Evolutionary conservation across 768 basidiomycete genomes (phyloP).

Genomic region (Tylopilus felleus): DNA sequence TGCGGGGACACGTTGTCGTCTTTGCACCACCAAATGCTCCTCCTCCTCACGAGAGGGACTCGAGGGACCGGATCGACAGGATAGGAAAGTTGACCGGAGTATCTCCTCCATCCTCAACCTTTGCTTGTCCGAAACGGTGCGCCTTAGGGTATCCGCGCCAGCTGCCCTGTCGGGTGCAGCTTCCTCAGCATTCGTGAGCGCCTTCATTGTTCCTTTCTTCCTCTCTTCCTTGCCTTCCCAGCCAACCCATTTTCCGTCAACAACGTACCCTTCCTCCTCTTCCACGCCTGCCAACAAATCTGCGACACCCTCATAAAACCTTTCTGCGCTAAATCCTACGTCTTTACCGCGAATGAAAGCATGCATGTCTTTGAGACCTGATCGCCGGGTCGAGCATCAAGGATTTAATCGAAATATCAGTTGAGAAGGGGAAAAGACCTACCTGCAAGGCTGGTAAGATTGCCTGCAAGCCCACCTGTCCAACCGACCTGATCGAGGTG

Average conservation of each 20-base stretch:
- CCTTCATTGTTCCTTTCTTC: conserved; percentile 3
- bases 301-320: conserved; percentile 83
- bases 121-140: conserved; percentile 24
- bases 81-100: conserved; percentile 6
- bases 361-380: conserved; percentile 73
- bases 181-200: conserved; percentile 1
- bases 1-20: background rate
- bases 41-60: background rate
- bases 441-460: conserved; percentile 24
- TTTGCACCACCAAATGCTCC: background rate
- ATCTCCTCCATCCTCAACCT: conserved; percentile 26
- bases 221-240: conserved; percentile 15
- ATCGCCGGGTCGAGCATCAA: background rate
- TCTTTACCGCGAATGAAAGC: conserved; percentile 85
- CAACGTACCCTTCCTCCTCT: conserved; percentile 47
- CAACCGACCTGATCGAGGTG: conserved; percentile 93
- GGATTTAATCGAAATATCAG: background rate
- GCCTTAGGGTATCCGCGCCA: conserved; percentile 2
- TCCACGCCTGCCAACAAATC: conserved; percentile 77
- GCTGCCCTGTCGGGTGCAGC: background rate
- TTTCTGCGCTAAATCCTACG: conserved; percentile 88
- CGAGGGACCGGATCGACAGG: conserved; percentile 3
- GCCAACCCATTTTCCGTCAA: conserved; percentile 24
- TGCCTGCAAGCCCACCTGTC: conserved; percentile 46
- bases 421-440: background rate